These are phyloP conservation scores for Poronia punctata DNA, from an alignment of 495 filamentous ascomycete species.

Conservation along the genomic window DNA sequence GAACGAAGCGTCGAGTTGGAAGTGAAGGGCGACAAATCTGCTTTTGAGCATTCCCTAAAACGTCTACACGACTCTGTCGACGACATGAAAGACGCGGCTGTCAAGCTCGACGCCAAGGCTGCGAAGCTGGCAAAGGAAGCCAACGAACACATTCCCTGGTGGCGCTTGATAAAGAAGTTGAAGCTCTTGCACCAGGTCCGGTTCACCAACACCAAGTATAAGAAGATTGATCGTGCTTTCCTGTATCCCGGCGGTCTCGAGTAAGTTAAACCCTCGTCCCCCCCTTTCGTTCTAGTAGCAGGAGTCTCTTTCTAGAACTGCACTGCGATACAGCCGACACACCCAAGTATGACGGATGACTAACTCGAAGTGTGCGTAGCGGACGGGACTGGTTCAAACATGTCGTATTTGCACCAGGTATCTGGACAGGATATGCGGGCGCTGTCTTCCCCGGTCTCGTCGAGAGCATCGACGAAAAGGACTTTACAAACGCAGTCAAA, in stretches of 20 bases:
- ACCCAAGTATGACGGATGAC: no score
- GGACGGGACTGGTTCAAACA: conserved; percentile 90
- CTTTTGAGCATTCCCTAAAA: conserved; percentile 42
- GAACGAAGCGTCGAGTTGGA: conserved; percentile 31
- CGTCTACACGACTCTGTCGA: conserved; percentile 39
- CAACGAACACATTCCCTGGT: conserved; percentile 69
- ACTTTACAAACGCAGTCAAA: conserved; percentile 65
- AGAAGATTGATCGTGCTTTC: conserved; percentile 73
- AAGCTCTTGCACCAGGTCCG: conserved; percentile 56
- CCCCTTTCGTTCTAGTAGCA: no score
- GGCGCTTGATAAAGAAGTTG: conserved; percentile 64
- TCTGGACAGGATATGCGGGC: conserved; percentile 83
- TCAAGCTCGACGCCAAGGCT: conserved; percentile 53
- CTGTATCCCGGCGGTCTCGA: conserved; percentile 75
- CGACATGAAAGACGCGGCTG: conserved; percentile 51
- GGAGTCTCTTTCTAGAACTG: no score
- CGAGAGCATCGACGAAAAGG: conserved; percentile 70
- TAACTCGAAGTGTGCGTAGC: no score
- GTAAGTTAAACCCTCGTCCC: no score
- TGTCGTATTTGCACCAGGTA: conserved; percentile 76
- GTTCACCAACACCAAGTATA: conserved; percentile 61
- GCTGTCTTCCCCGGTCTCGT: conserved; percentile 76
- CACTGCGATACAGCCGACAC: no score
- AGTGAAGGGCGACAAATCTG: conserved; percentile 45
- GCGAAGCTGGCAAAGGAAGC: conserved; percentile 58